Evolutionary conservation across 2,329 filamentous ascomycete genomes (phyloP), one percentile per base, ranked within the genome.

Genomic region (Talaromyces sp.): DNA sequence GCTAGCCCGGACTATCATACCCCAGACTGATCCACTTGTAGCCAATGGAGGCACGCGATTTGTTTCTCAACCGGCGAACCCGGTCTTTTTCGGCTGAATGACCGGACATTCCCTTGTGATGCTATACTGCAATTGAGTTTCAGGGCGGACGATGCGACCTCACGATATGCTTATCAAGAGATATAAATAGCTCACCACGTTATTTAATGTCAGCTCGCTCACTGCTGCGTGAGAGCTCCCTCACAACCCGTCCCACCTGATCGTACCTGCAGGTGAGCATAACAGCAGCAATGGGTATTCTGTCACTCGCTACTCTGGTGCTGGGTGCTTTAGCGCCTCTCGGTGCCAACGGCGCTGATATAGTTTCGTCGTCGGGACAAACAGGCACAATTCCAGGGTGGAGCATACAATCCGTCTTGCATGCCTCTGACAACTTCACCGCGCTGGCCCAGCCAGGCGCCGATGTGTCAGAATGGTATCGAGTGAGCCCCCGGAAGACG

Each of bases 401-500:
- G 83, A 73, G 81, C 61, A 67, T 86, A 18, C 78, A 82, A 60
- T 83, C 82, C 0, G 72, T 78, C 0, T 73, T 77, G 2, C 65
- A 70, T 40, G 70, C 73, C 4, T 70, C 73, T 1, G 68, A 67
- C 12, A 70, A 81, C 59, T 65, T 82, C 12, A 63, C 69, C 3
- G 63, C 64, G 0, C 68, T 84, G 42, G 85, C 83, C 0, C 66
- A 65, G 16, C 70, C 78, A 0, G 79, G 80, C 0, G 64, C 78
- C 5, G 73, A 86, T 65, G 79, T 79, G 0, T 77, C 78, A 0
- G 73, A 75, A 54, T 87, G 85, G 85, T 72, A 84, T 65, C 78
- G 79, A 10, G 73, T 83, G 42, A 69, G 77, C 5, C 76, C 83
- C 0, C 78, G 78, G 14, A 83, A 79, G 62, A 87, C 85, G 0